Evolutionary conservation across 2,329 filamentous ascomycete genomes (phyloP), one percentile per base, ranked within the genome.

Genomic region (Trichoderma koningiopsis): DNA sequence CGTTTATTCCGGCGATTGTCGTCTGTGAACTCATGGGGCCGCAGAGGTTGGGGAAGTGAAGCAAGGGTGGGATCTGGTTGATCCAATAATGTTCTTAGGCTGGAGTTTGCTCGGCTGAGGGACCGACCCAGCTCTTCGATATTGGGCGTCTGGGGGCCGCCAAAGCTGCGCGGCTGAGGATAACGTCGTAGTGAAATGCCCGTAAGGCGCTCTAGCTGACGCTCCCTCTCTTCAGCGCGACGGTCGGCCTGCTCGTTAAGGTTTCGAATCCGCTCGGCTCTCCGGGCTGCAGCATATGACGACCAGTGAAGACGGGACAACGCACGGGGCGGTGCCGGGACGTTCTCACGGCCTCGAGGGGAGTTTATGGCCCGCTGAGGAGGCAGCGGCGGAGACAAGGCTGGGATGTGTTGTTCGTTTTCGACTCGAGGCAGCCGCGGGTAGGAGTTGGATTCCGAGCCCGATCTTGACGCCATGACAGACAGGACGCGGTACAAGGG

Each of bases 1-100:
- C 91, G 87, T 78, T 94, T 94, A 60, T 81, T 81, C 69, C 87
- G 83, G 68, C 88, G 85, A 73, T 77, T 82, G 60, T 84, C 82
- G 43, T 87, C 84, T 59, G 78, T 74, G 31, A 81, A 75, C 22
- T 85, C 82, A 64, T 79, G 77, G 7, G 76, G 73, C 5, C 80
- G 79, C 22, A 76, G 74, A 1, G 78, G 74, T 4, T 80, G 78
- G 3, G 81, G 79, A 69, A 79, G 71, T 47, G 71, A 74, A 59
- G 65, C 49, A 13, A 59, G 57, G n/a, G 52, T 33, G 40, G 53
- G 57, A 27, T 60, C 79, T 72, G 81, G 75, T 72, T 78, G 75
- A 40, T 84, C 82, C n/a, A 84, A 76, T 35, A 85, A 74, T 6
- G 81, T 78, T 10, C 81, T 77, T 22, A 84, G 76, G 62, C 83